Evolutionary conservation across 108 stramenopile species (phyloP).

Genomic region (Skeletonema marinoi): DNA sequence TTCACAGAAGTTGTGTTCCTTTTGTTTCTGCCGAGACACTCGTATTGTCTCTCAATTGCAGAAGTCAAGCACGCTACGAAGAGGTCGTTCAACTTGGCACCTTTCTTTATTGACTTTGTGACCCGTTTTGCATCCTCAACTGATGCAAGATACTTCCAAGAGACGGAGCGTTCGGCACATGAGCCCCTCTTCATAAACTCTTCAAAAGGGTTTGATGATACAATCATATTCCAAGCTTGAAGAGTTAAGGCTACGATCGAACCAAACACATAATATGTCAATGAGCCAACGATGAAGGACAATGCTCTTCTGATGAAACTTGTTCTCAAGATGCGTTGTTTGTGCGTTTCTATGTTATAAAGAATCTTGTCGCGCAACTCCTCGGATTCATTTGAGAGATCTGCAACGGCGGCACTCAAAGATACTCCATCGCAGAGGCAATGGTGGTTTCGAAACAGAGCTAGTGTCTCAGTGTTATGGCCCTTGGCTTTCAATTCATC

Average conservation of each 20-base stretch:
- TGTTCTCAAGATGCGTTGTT: not conserved
- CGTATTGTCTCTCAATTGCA: slow-evolving; percentile 16
- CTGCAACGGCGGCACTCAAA: slow-evolving; percentile 15
- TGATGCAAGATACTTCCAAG: slow-evolving; percentile 22
- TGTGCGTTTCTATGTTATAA: slow-evolving; percentile 1
- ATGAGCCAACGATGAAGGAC: not conserved
- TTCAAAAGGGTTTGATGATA: slow-evolving; percentile 33
- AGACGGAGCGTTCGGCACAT: slow-evolving; percentile 7
- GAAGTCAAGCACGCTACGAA: slow-evolving; percentile 10
- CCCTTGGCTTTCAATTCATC: not conserved
- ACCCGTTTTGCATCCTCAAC: slow-evolving; percentile 29
- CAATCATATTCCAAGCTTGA: slow-evolving; percentile 40
- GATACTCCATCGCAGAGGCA: slow-evolving; percentile 35
- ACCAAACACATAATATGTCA: slow-evolving; percentile 26
- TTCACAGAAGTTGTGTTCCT: slow-evolving; percentile 5
- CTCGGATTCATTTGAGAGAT: slow-evolving; percentile 27
- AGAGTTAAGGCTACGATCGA: slow-evolving; percentile 5
- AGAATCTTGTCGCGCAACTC: slow-evolving; percentile 17
- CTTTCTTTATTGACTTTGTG: slow-evolving; percentile 16
- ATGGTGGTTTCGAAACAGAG: slow-evolving; percentile 29
- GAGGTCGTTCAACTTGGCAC: slow-evolving; percentile 29
- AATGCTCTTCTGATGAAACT: slow-evolving; percentile 1
- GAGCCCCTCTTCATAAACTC: slow-evolving; percentile 2
- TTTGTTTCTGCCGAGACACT: not conserved
- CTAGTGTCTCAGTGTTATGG: slow-evolving; percentile 18